Evolutionary conservation across 306 rosid species (phyloP), one percentile per base, ranked within the genome.

Genomic region (Vigna nakashimae): DNA sequence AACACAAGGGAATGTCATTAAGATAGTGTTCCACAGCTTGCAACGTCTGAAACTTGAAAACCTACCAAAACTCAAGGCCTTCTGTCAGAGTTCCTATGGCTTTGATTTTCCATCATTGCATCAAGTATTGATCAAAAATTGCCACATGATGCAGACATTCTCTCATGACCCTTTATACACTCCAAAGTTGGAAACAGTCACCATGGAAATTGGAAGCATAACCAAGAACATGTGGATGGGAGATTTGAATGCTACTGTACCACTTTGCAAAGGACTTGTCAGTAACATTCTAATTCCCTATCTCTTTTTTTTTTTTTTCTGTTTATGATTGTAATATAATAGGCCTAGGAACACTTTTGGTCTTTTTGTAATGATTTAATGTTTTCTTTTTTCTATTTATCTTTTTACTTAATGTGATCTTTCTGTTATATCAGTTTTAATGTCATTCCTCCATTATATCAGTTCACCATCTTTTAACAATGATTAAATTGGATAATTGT

Each of bases 111-210:
- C 32, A 22, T 57, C 8, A 22, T 57, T 24, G 34, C 63, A 24
- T 57, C 16, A 57, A 57, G 63, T 24, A 11, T 57, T 4, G 0
- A 1, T 57, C 3, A 57, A 57, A 57, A 57, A 12, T 57, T 57
- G 34, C 63, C 34, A 57, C n/a, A 6, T 24, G 36, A 57, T 57
- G 34, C 9, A 57, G 16, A 57, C 36, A 22, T 57, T 57, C 36
- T 57, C 63, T 22, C 5, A 4, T 24, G 63, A 32, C 3, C 3
- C 32, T 57, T 24, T 34, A 57, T 57, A 57, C 34, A 24, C 16
- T 22, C 63, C 34, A 22, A 57, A 57, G 63, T 57, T 57, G 63
- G 63, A 57, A 10, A 11, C 36, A 57, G 63, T 57, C 63, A 22
- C 1, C 34, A 57, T 57, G 63, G 63, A 22, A 57, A 57, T 57